A percentile compares a stretch with the other conserved stretches of the same genome.
Conservation (phyloP, 371 early-diverging fungal species). For the Pancytospora philotis region DNA sequence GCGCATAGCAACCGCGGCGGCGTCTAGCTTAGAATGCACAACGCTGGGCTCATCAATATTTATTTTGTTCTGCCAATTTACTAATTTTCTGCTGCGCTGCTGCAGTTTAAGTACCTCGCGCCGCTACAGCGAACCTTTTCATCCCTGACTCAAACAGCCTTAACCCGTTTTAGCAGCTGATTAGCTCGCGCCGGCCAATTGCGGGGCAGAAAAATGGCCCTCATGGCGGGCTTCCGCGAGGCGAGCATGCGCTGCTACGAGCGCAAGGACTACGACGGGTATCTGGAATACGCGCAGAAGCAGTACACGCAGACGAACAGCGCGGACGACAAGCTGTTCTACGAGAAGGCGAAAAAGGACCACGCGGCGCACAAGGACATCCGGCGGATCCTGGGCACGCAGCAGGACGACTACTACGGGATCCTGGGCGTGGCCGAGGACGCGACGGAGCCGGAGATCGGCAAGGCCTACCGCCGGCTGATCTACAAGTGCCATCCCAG, state of each 20-base stretch:
- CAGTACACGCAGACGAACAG: neutral
- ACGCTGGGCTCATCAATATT: too few relatives aligned
- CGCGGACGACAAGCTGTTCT: conserved; percentile 7
- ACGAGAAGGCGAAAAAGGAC: conserved; percentile 24
- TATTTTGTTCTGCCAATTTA: too few relatives aligned
- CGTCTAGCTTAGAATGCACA: neutral
- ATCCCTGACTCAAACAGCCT: too few relatives aligned
- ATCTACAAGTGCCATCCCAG: conserved; percentile 83
- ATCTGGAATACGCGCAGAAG: neutral
- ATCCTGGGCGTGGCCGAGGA: conserved; percentile 71
- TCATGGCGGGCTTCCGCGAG: neutral
- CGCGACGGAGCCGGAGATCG: conserved; percentile 73
- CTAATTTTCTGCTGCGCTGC: too few relatives aligned
- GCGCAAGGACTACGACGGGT: neutral
- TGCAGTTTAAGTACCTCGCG: too few relatives aligned
- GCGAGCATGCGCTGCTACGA: neutral
- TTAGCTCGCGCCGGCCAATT: neutral
- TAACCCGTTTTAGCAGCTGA: too few relatives aligned
- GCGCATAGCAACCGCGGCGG: too few relatives aligned
- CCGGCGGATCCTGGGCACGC: conserved; percentile 25
- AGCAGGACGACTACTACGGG: conserved; percentile 43
- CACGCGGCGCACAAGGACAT: conserved; percentile 32
- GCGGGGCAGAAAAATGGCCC: neutral
- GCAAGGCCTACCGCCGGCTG: conserved; percentile 83
- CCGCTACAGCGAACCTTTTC: too few relatives aligned